Evolutionary conservation across 2,329 filamentous ascomycete genomes (phyloP).

Genomic region (Calonectria pauciramosa): DNA sequence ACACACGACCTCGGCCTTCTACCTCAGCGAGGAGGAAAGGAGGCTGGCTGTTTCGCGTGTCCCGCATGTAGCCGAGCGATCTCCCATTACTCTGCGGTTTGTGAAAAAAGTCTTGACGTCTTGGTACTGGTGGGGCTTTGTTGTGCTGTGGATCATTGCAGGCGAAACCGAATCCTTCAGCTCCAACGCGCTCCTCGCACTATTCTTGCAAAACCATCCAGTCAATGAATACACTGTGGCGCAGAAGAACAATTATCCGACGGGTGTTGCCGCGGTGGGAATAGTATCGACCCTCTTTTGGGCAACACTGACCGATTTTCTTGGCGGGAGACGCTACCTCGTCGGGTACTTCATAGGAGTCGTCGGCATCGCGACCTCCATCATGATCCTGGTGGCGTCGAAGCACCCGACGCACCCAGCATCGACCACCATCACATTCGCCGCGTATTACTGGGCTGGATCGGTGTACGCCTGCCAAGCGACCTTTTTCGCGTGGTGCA

Average conservation of each 20-base stretch:
- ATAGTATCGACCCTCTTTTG: slow-evolving; percentile 76
- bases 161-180: slow-evolving; percentile 80
- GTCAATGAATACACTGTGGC: slow-evolving; percentile 57
- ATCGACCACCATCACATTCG: slow-evolving; percentile 70
- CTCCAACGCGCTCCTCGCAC: slow-evolving; percentile 69
- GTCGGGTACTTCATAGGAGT: slow-evolving; percentile 76
- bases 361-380: slow-evolving; percentile 73
- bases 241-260: slow-evolving; percentile 70
- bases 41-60: slow-evolving; percentile 59
- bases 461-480: slow-evolving; percentile 80
- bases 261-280: slow-evolving; percentile 68
- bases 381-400: slow-evolving; percentile 71
- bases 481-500: slow-evolving; percentile 82
- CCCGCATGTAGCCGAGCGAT: slow-evolving; percentile 56
- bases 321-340: slow-evolving; percentile 73
- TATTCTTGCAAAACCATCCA: slow-evolving; percentile 66
- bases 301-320: slow-evolving; percentile 76
- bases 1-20: slow-evolving; percentile 60
- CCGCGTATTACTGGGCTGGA: slow-evolving; percentile 78
- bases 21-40: slow-evolving; percentile 61
- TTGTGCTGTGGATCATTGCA: slow-evolving; percentile 77
- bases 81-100: slow-evolving; percentile 64
- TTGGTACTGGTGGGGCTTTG: slow-evolving; percentile 77
- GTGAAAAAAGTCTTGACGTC: slow-evolving; percentile 68
- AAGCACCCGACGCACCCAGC: slow-evolving; percentile 52